phyloP scores from a whole-genome alignment of 208 protist species.

The Wallacemonas sp. region DNA sequence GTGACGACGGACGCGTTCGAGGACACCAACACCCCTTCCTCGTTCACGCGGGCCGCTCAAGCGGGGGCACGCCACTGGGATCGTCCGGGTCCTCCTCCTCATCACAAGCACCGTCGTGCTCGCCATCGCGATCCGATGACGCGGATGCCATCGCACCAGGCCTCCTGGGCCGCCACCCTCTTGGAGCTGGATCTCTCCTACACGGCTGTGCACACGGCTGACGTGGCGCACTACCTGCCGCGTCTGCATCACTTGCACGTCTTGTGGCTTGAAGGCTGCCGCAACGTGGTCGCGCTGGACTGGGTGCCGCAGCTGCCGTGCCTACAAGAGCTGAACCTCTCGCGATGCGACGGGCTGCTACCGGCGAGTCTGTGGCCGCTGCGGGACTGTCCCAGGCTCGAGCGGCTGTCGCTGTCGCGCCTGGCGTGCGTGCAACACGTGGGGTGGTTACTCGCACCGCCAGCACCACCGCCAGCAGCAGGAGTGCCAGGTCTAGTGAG shows the following conservation, averaged over 20 bases:
- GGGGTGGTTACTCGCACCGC: constrained; percentile 24
- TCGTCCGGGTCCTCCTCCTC: too few species aligned
- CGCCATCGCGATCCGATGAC: too few species aligned
- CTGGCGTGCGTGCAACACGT: constrained; percentile 30
- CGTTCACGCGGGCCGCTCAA: too few species aligned
- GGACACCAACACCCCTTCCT: too few species aligned
- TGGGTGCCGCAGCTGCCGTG: constrained; percentile 32
- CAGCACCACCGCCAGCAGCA: not conserved
- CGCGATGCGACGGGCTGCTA: constrained; percentile 31
- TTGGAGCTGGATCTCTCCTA: constrained; percentile 58
- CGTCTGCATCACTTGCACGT: constrained; percentile 29
- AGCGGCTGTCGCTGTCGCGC: constrained; percentile 45
- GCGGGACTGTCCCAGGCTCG: constrained; percentile 28
- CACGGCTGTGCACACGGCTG: constrained; percentile 41
- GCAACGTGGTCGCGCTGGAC: constrained; percentile 27
- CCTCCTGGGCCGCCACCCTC: constrained; percentile 39
- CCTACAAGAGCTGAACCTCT: constrained; percentile 50
- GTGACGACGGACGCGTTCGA: too few species aligned
- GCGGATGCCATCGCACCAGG: too few species aligned
- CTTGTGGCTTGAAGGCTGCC: constrained; percentile 60
- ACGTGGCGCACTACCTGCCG: constrained; percentile 40
- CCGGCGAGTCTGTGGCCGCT: constrained; percentile 32
- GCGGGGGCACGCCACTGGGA: too few species aligned
- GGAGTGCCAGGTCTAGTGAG: not conserved
- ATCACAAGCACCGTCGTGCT: too few species aligned